Base-by-base conservation (phyloP, 805 yeast genomes). In the Wickerhamiella alocasiicola region DNA sequence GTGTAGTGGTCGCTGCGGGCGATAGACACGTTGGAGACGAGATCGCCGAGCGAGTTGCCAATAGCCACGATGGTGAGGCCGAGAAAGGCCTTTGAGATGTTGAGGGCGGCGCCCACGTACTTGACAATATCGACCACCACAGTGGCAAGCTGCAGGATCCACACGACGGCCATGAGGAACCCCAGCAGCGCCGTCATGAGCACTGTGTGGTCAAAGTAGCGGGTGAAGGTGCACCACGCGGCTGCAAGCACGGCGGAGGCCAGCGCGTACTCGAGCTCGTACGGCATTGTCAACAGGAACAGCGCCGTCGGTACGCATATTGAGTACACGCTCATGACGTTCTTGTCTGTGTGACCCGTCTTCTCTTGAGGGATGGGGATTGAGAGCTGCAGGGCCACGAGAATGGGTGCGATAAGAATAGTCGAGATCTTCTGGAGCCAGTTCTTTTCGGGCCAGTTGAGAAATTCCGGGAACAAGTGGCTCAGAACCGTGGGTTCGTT, bases 1-100 rank as follows among this genome's bases (percentile, higher is more conserved):
- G 80, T 68, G 0, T 94, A 82, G 61, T 74, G 76, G 0, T 94
- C 95, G 68, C 82, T 71, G 43, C 65, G 65, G 0, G 94, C 85
- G 19, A 88, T 72, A 0, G 93, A 79, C 26, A 79, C 57, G 50
- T 88, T 84, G 0, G 95, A 79, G 1, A 87, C 76, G 35, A 87
- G 63, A 54, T 88, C 98, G 5, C 97, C 96, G 5, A 81, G 63
- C 1, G 95, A 87, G 57, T 88, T 91, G 4, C 98, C 97, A 31
- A 88, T 62, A 0, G 97, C 95, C 57, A 88, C 81, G 0, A 88
- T 67, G 0, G 97, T 88, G 9, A 85, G 62, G 0, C 98, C 98
- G 19, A 88, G 60, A 9, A 87, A 68, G 3, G 85, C 84, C 45
- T 83, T 91, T 7, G 84, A 73, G 6, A 88, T 59, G 20, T 71